Evolutionary conservation across 352 stramenopile genomes (phyloP).

Genomic region (Plasmopara viticola): DNA sequence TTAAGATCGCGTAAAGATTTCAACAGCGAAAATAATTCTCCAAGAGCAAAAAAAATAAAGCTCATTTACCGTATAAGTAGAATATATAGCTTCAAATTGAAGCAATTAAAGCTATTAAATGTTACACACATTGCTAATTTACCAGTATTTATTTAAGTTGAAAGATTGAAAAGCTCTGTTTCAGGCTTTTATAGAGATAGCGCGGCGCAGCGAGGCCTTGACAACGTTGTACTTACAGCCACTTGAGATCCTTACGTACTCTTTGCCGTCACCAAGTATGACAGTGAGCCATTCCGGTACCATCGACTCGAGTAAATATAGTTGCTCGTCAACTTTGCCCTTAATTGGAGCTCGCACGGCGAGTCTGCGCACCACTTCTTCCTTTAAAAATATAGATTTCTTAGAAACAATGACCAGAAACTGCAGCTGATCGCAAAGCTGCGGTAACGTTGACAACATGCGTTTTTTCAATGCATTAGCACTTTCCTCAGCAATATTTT

Average conservation of each 20-base stretch:
- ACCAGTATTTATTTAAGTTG: neutral
- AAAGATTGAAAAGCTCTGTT: neutral
- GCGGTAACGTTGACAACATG: slow-evolving; percentile 52
- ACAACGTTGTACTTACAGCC: slow-evolving; percentile 63
- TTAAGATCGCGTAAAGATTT: slow-evolving; percentile 13
- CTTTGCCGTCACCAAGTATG: slow-evolving; percentile 48
- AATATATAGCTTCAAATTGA: too few species aligned
- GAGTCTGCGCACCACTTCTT: slow-evolving; percentile 41
- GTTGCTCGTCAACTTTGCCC: slow-evolving; percentile 56
- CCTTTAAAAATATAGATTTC: slow-evolving; percentile 53
- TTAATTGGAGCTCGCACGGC: slow-evolving; percentile 38
- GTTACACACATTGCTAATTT: too few species aligned
- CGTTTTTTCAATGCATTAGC: slow-evolving; percentile 38
- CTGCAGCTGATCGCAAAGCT: slow-evolving; percentile 72
- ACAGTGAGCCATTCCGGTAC: slow-evolving; percentile 75
- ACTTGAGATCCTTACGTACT: slow-evolving; percentile 57
- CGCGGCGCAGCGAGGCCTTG: slow-evolving; percentile 49
- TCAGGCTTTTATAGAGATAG: slow-evolving; percentile 30
- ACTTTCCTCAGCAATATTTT: slow-evolving; percentile 33
- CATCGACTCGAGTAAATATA: slow-evolving; percentile 58
- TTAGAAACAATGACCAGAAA: slow-evolving; percentile 58
- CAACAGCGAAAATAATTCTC: too few species aligned
- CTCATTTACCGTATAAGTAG: too few species aligned
- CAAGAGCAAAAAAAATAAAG: too few species aligned
- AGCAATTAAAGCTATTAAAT: too few species aligned